Evolutionary conservation across 176 grass and related monocot species (phyloP).

Genomic region (maize (Zea mays)): Zm-B73-REFERENCE-NAM-5.0 NC_050100.1:213536501-213537000

Average conservation of each 20-base stretch:
- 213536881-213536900: not conserved
- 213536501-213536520: too few species aligned
- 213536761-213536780: not conserved
- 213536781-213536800: not conserved
- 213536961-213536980: not conserved
- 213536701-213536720: conserved; percentile 2
- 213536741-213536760: not conserved
- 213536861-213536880: not conserved
- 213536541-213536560: not conserved
- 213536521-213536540: too few species aligned
- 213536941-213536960: not conserved
- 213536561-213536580: not conserved
- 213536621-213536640: not conserved
- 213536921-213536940: conserved; percentile 5
- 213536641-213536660: not conserved
- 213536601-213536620: conserved; percentile 6
- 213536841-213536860: not conserved
- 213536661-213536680: not conserved
- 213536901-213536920: not conserved
- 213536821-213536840: not conserved
- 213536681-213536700: not conserved
- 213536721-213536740: not conserved
- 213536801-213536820: not conserved
- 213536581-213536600: not conserved
- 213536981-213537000: not conserved